These are phyloP conservation scores for Aspergillus diversus DNA, from an alignment of 495 filamentous ascomycete species.

Conservation along the genomic window DNA sequence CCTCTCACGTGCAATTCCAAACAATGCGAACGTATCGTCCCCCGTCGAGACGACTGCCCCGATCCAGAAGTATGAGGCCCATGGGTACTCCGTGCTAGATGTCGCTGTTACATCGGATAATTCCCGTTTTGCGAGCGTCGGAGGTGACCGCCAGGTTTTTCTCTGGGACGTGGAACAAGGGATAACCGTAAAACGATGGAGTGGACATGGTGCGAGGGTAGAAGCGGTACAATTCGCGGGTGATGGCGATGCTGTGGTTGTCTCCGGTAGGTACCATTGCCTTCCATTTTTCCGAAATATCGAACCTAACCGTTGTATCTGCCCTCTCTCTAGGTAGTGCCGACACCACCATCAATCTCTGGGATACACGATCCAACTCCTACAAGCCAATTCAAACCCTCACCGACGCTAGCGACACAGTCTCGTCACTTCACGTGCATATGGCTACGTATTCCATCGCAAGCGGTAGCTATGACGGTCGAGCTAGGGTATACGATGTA, in stretches of 20 bases:
- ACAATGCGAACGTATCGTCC: conserved; percentile 38
- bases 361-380: conserved; percentile 70
- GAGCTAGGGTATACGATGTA: conserved; percentile 84
- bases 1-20: conserved; percentile 70
- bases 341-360: conserved; percentile 82
- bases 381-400: conserved; percentile 78
- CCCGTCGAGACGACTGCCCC: conserved; percentile 51
- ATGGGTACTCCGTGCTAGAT: conserved; percentile 88
- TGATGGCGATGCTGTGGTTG: conserved; percentile 66
- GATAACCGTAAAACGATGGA: conserved; percentile 72
- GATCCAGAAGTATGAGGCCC: conserved; percentile 84
- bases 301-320: not conserved
- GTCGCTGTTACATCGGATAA: conserved; percentile 77
- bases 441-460: conserved; percentile 48
- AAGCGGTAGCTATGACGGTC: conserved; percentile 83
- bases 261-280: conserved; percentile 53
- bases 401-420: conserved; percentile 75
- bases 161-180: conserved; percentile 90
- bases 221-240: conserved; percentile 81
- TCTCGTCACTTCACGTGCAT: conserved; percentile 61
- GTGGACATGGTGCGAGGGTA: conserved; percentile 70
- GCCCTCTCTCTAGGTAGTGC: conserved; percentile 59
- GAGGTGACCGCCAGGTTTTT: conserved; percentile 88
- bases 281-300: not conserved
- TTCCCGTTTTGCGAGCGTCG: conserved; percentile 75